Evolutionary conservation across 345 rosid genomes (phyloP).

Genomic region (Salix brachista): DNA sequence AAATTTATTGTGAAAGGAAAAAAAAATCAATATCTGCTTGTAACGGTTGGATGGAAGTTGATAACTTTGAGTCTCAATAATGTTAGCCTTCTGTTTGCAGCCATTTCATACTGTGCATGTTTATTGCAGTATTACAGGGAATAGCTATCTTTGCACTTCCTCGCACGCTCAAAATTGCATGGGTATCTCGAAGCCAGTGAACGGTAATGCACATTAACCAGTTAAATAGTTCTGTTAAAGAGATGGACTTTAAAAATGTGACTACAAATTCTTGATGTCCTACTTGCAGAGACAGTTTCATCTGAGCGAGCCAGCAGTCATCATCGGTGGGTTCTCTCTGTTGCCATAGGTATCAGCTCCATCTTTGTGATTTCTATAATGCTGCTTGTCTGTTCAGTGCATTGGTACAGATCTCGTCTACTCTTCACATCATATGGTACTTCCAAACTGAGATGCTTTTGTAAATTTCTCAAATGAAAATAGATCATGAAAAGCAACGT

Average conservation of each 20-base stretch:
- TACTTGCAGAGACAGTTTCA: slow-evolving; percentile 41
- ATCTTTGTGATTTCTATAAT: slow-evolving; percentile 60
- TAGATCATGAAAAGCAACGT: background rate
- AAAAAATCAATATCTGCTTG: background rate
- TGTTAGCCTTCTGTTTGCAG: background rate
- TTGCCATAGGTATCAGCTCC: slow-evolving; percentile 60
- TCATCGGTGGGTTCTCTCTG: slow-evolving; percentile 57
- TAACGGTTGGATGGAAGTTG: background rate
- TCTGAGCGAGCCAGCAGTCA: slow-evolving; percentile 35
- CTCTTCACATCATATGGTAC: slow-evolving; percentile 60
- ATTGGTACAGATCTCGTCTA: slow-evolving; percentile 70
- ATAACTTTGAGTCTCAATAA: background rate
- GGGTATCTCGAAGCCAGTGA: slow-evolving; percentile 45
- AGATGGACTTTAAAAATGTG: slow-evolving; percentile 1
- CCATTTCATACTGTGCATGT: slow-evolving; percentile 6
- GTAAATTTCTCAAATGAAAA: background rate
- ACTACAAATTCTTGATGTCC: slow-evolving; percentile 1
- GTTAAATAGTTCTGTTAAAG: background rate
- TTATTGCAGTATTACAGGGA: slow-evolving; percentile 57
- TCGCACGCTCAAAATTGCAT: slow-evolving; percentile 47
- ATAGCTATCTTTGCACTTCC: slow-evolving; percentile 61
- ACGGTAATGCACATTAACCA: slow-evolving; percentile 43
- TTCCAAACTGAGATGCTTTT: background rate
- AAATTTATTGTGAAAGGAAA: background rate
- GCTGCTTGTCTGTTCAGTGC: slow-evolving; percentile 70